Evolutionary conservation across 2,329 filamentous ascomycete species (phyloP).

Genomic region (Thielaviopsis euricoi): DNA sequence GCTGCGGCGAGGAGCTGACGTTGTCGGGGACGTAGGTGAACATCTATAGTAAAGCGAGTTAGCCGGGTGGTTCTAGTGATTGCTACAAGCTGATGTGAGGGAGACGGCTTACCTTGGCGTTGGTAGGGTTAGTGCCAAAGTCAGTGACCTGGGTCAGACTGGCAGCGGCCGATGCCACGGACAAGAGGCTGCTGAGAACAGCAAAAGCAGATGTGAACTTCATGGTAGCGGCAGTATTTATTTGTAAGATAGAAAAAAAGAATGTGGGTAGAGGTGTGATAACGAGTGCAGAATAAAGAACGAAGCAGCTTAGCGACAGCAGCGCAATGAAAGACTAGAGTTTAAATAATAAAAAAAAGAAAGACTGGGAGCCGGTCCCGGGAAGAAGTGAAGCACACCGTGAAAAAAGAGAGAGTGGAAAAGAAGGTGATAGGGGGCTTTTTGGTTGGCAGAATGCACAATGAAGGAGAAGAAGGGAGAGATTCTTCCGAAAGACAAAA

Average conservation of each 20-base stretch:
- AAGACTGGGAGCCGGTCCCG: not conserved
- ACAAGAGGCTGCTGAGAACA: not conserved
- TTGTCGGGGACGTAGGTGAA: constrained; percentile 20
- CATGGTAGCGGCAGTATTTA: not conserved
- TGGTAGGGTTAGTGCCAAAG: constrained; percentile 21
- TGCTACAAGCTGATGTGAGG: not conserved
- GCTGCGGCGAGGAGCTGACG: constrained; percentile 23
- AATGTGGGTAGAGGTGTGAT: not conserved
- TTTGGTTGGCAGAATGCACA: not conserved
- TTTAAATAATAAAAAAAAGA: not conserved
- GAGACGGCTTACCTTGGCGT: constrained; percentile 5
- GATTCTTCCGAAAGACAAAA: not conserved
- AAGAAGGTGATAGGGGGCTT: not conserved
- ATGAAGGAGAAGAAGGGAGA: not conserved
- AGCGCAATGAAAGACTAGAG: not conserved
- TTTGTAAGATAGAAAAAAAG: not conserved
- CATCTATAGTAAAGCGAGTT: constrained; percentile 12
- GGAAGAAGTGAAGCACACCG: not conserved
- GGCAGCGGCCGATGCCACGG: constrained; percentile 13
- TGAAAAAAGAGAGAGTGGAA: not conserved
- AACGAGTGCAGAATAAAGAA: not conserved
- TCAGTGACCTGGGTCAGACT: constrained; percentile 21
- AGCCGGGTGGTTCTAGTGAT: not conserved
- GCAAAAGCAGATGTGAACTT: constrained; percentile 4
- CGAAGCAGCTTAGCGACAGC: not conserved